phyloP scores from a whole-genome alignment of 225 moss, liverwort and hornwort species.

The Sphagnum contortum region DNA sequence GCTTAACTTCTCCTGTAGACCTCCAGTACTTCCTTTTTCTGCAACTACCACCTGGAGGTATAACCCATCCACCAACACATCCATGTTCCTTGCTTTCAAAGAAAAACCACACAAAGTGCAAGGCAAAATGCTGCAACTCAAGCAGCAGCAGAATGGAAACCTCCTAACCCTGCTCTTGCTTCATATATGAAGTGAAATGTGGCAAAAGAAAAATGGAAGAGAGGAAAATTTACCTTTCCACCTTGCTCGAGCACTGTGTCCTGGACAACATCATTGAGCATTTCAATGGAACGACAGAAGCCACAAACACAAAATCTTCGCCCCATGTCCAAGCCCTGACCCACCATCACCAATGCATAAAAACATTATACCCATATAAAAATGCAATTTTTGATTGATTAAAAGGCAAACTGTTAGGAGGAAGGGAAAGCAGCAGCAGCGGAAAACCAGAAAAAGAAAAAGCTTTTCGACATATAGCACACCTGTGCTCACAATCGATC shows the following conservation, averaged over 20 bases:
- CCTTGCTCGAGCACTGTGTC: constrained; percentile 86
- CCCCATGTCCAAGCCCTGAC: constrained; percentile 91
- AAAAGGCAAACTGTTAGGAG: too few species aligned
- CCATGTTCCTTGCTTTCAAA: background rate
- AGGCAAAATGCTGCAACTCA: background rate
- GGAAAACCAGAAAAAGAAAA: too few species aligned
- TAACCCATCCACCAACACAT: background rate
- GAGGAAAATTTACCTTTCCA: constrained; percentile 56
- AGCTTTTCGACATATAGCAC: too few species aligned
- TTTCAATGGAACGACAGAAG: constrained; percentile 95
- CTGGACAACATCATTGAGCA: constrained; percentile 95
- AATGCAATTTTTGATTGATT: too few species aligned
- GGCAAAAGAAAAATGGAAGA: too few species aligned
- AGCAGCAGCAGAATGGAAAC: background rate
- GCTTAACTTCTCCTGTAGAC: constrained; percentile 78
- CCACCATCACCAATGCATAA: background rate
- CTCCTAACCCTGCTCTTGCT: background rate
- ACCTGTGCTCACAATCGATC: too few species aligned
- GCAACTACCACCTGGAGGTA: constrained; percentile 66
- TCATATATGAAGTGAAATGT: too few species aligned
- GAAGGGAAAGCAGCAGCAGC: too few species aligned
- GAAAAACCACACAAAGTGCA: background rate
- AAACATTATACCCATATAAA: too few species aligned
- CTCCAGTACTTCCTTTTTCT: constrained; percentile 70
- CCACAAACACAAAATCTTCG: constrained; percentile 91